Percentiles rank a stretch among this genome's conserved stretches.
Evolutionary conservation across 2,329 filamentous ascomycete species (phyloP).

Genomic region (Tolypocladium endophyticum): DNA sequence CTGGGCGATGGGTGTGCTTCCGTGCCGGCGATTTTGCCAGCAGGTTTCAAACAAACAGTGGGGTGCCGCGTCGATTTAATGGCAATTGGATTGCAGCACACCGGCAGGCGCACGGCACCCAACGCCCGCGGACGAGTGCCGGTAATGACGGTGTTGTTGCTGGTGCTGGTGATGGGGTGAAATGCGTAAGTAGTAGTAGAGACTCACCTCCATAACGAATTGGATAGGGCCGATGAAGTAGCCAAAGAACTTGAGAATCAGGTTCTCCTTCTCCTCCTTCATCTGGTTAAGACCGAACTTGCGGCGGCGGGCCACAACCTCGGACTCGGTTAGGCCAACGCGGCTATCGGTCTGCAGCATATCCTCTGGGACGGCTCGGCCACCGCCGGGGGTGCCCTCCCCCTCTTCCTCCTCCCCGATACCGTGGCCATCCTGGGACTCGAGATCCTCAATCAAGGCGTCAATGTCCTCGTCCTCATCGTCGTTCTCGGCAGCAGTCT

Average conservation of each 20-base stretch:
- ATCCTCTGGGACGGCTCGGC: slow-evolving; percentile 58
- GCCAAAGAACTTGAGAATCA: slow-evolving; percentile 69
- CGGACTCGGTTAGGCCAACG: slow-evolving; percentile 59
- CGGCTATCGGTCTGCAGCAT: slow-evolving; percentile 67
- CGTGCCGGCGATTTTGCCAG: no score
- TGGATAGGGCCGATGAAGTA: slow-evolving; percentile 87
- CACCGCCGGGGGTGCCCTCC: slow-evolving; percentile 37
- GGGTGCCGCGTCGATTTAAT: slow-evolving; percentile 11
- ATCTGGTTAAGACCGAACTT: slow-evolving; percentile 80
- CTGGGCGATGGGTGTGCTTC: not conserved
- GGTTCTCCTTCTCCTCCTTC: slow-evolving; percentile 83
- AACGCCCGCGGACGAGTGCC: not conserved
- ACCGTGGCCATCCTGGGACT: slow-evolving; percentile 66
- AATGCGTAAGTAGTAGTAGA: not conserved
- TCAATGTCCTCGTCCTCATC: slow-evolving; percentile 74
- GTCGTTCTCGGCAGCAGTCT: slow-evolving; percentile 45
- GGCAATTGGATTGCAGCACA: not conserved
- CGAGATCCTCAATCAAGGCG: slow-evolving; percentile 76
- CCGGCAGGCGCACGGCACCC: not conserved
- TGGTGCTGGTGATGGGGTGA: not conserved
- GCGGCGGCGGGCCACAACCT: slow-evolving; percentile 53
- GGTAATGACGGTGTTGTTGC: not conserved
- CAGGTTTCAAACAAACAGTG: slow-evolving; percentile 10
- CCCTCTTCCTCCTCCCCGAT: slow-evolving; percentile 53
- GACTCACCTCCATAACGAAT: slow-evolving; percentile 80